Percentiles rank a stretch among this genome's conserved stretches.
These are phyloP conservation scores for Rhypophila decipiens DNA, from an alignment of 495 filamentous ascomycete genomes.

Conservation along the genomic window DNA sequence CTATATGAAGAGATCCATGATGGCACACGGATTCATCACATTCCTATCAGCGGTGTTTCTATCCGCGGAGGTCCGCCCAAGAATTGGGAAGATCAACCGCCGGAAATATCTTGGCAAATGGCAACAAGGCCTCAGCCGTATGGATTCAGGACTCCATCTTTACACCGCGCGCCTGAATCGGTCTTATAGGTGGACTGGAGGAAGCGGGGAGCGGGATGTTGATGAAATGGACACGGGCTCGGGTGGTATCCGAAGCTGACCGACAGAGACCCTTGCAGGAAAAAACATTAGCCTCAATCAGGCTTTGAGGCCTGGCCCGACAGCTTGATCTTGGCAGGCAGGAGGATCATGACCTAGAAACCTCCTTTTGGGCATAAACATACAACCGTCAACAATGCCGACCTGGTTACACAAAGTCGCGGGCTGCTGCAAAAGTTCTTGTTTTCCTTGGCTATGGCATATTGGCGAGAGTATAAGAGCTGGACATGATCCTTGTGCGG, in stretches of 20 bases:
- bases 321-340: background rate
- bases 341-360: background rate
- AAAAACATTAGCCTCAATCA: background rate
- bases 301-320: background rate
- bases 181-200: no score
- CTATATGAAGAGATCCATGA: no score
- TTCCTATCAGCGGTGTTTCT: no score
- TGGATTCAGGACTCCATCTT: no score
- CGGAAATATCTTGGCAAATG: no score
- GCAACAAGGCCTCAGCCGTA: no score
- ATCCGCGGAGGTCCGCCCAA: no score
- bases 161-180: no score
- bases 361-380: background rate
- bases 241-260: background rate
- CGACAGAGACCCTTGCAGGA: background rate
- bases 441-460: background rate
- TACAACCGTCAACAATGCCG: background rate
- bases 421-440: background rate
- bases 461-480: conserved; percentile 3
- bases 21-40: no score
- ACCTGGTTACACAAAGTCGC: background rate
- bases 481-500: background rate
- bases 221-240: background rate
- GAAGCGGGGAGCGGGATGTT: background rate
- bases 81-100: no score